Percentiles rank a stretch among this genome's conserved stretches.
Conservation (phyloP, 2,329 filamentous ascomycete genomes). For the Fusarium penzigii region DNA sequence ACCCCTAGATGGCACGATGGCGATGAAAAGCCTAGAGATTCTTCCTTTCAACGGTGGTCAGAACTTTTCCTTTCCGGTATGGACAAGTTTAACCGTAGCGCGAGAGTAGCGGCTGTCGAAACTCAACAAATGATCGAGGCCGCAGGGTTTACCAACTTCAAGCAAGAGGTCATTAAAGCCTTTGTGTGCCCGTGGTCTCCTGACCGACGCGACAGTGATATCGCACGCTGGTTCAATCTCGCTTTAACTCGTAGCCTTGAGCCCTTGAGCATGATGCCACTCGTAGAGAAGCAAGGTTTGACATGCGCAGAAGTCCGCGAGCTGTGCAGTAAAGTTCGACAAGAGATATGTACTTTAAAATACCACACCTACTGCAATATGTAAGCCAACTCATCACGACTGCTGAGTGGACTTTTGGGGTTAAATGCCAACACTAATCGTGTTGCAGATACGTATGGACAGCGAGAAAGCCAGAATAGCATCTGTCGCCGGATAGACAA, state of each 20-base stretch:
- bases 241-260: conserved; percentile 73
- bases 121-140: conserved; percentile 63
- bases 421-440: neutral
- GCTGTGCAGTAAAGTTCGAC: conserved; percentile 63
- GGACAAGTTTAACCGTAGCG: conserved; percentile 61
- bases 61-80: conserved; percentile 68
- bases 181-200: conserved; percentile 74
- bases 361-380: conserved; percentile 74
- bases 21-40: conserved; percentile 56
- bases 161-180: conserved; percentile 66
- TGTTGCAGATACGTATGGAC: conserved; percentile 29
- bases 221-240: conserved; percentile 83
- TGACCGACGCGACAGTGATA: conserved; percentile 63
- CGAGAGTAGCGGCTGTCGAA: conserved; percentile 55
- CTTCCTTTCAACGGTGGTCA: conserved; percentile 69
- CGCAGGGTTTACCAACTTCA: conserved; percentile 79
- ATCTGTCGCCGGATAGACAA: too few species aligned
- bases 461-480: conserved; percentile 21
- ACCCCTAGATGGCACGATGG: conserved; percentile 72
- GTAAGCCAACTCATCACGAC: conserved; percentile 52
- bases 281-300: conserved; percentile 55
- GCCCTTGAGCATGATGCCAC: conserved; percentile 70
- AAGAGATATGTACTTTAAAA: conserved; percentile 68
- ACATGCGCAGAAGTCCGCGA: conserved; percentile 61
- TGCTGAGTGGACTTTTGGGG: neutral